Conservation (phyloP, 176 grass and related monocot species). For the Pontederia crassipes region DNA sequence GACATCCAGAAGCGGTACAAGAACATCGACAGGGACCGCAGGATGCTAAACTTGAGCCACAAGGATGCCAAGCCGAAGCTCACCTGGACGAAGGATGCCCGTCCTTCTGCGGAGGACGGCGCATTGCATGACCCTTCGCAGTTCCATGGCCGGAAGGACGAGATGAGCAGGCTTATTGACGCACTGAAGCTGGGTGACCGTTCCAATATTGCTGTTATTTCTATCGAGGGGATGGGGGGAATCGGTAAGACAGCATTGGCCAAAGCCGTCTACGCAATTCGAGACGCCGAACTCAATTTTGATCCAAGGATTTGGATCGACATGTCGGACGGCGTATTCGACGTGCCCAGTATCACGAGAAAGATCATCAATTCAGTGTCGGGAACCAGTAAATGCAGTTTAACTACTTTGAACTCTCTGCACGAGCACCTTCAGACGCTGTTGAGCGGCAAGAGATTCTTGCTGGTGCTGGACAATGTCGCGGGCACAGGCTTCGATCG, state of each 20-base stretch:
- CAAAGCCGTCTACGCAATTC: no score
- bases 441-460: constrained; percentile 6
- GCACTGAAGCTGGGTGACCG: no score
- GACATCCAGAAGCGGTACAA: constrained; percentile 17
- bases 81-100: no score
- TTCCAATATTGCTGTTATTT: no score
- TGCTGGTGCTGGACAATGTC: constrained; percentile 28
- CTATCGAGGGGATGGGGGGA: no score
- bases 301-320: no score
- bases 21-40: background rate
- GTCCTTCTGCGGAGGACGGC: no score
- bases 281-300: no score
- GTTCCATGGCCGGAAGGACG: no score
- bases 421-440: constrained; percentile 6
- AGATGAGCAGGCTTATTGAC: no score
- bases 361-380: constrained; percentile 21
- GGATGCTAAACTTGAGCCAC: background rate
- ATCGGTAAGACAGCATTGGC: no score
- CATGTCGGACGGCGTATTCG: background rate
- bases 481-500: background rate
- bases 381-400: background rate
- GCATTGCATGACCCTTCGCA: no score
- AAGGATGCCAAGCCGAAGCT: background rate
- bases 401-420: constrained; percentile 10
- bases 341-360: constrained; percentile 5